Evolutionary conservation across 1,284 basidiomycete genomes (phyloP).

Genomic region (Apiotrichum montevideense): DNA sequence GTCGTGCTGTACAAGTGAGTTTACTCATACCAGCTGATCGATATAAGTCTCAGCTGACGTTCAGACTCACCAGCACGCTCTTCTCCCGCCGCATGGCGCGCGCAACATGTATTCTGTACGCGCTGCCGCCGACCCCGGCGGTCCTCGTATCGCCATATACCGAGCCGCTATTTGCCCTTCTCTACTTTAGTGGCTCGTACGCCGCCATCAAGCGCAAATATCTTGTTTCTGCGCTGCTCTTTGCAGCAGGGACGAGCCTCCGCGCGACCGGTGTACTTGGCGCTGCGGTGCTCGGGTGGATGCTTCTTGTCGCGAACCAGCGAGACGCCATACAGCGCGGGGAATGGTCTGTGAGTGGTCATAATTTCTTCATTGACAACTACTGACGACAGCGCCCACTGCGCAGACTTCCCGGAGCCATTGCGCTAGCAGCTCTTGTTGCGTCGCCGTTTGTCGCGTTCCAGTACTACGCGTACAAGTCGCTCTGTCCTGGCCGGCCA

Average conservation of each 20-base stretch:
- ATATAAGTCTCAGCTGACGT: not conserved
- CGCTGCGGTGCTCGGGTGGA: slow-evolving; percentile 52
- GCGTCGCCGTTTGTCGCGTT: slow-evolving; percentile 64
- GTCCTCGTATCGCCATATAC: slow-evolving; percentile 68
- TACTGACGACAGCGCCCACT: not conserved
- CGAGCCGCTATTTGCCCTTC: slow-evolving; percentile 77
- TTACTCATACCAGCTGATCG: not conserved
- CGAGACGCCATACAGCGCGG: too few relatives aligned
- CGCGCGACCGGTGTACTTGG: slow-evolving; percentile 78
- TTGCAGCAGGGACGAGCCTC: slow-evolving; percentile 62
- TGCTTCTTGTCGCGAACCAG: too few relatives aligned
- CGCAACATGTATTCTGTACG: slow-evolving; percentile 60
- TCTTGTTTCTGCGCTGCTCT: slow-evolving; percentile 52
- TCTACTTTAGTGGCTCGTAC: slow-evolving; percentile 64
- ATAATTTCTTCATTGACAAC: not conserved
- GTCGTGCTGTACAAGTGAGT: slow-evolving; percentile 58
- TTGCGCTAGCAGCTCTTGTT: slow-evolving; percentile 50
- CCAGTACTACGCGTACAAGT: slow-evolving; percentile 59
- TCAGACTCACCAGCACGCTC: slow-evolving; percentile 35
- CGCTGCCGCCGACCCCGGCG: slow-evolving; percentile 73
- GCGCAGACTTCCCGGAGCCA: not conserved
- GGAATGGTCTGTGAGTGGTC: too few relatives aligned
- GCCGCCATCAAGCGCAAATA: slow-evolving; percentile 47
- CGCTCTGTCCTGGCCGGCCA: slow-evolving; percentile 57
- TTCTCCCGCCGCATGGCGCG: slow-evolving; percentile 54